Conservation (phyloP, 1,284 basidiomycete genomes). For the Apiotrichum veenhuisii region DNA sequence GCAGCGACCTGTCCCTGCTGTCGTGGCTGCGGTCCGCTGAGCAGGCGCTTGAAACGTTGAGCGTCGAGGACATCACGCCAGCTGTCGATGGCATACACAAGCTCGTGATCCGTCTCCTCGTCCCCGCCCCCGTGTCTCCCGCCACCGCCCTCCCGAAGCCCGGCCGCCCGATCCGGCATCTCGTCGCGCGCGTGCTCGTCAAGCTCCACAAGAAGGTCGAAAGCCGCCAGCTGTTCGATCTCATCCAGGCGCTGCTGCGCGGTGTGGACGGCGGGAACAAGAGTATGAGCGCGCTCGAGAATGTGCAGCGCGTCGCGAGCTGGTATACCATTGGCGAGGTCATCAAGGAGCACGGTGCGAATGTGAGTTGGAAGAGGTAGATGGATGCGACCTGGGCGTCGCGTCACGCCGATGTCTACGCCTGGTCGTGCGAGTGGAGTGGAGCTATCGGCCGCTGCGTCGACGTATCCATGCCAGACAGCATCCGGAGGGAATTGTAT, state of each 20-base stretch:
- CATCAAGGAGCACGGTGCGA: slow-evolving; percentile 75
- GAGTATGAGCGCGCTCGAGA: slow-evolving; percentile 55
- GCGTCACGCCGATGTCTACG: too few relatives aligned
- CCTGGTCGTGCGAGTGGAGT: too few relatives aligned
- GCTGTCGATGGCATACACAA: slow-evolving; percentile 34
- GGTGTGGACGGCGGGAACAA: slow-evolving; percentile 54
- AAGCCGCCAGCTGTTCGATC: slow-evolving; percentile 78
- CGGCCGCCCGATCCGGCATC: slow-evolving; percentile 76
- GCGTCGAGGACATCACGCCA: slow-evolving; percentile 21
- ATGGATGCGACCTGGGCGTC: neutral
- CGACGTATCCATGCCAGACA: too few relatives aligned
- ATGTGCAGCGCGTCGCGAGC: slow-evolving; percentile 59
- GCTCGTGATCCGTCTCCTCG: slow-evolving; percentile 42
- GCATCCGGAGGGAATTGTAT: too few relatives aligned
- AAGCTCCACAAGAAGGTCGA: slow-evolving; percentile 77
- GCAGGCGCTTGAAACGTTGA: slow-evolving; percentile 38
- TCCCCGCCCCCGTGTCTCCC: slow-evolving; percentile 20
- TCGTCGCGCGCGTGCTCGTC: slow-evolving; percentile 73
- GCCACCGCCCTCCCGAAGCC: slow-evolving; percentile 61
- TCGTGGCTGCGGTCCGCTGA: slow-evolving; percentile 44
- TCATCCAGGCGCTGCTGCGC: slow-evolving; percentile 72
- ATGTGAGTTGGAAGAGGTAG: slow-evolving; percentile 62
- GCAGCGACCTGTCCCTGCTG: slow-evolving; percentile 40
- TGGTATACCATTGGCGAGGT: slow-evolving; percentile 78
- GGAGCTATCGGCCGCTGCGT: too few relatives aligned